phyloP scores from a whole-genome alignment of 352 stramenopile genomes.

The Elongisporangium prolatum region DNA sequence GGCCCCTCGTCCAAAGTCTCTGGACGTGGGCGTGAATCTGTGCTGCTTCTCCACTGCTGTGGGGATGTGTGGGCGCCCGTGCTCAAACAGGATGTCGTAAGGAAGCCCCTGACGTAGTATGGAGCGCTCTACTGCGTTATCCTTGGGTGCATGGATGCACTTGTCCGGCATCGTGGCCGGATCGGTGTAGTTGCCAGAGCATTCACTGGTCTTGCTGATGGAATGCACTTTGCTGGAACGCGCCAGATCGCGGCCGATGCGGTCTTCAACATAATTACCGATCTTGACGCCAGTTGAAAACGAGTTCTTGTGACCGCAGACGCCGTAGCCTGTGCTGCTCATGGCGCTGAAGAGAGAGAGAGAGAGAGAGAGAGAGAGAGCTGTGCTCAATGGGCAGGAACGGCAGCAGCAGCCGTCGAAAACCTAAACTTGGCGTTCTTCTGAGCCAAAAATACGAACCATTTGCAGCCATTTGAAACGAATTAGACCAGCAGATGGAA shows the following conservation, averaged over 20 bases:
- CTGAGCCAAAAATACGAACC: neutral
- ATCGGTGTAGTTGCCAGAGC: constrained; percentile 48
- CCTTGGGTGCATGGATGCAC: constrained; percentile 33
- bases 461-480: neutral
- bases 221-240: constrained; percentile 23
- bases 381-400: neutral
- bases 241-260: constrained; percentile 53
- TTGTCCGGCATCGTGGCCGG: constrained; percentile 54
- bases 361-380: too few species aligned
- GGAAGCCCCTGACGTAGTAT: constrained; percentile 51
- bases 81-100: constrained; percentile 74
- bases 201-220: constrained; percentile 43
- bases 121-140: constrained; percentile 43
- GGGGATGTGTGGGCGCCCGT: constrained; percentile 41
- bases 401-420: neutral
- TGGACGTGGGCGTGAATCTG: constrained; percentile 57
- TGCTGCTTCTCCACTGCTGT: constrained; percentile 31
- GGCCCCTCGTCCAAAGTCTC: constrained; percentile 36
- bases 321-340: constrained; percentile 41
- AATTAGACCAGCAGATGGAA: neutral
- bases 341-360: neutral
- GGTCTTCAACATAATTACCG: constrained; percentile 83
- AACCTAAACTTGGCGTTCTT: neutral
- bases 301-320: constrained; percentile 83
- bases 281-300: constrained; percentile 71